Conservation (phyloP, 495 filamentous ascomycete species). For the Chaetomidium leptoderma region DNA sequence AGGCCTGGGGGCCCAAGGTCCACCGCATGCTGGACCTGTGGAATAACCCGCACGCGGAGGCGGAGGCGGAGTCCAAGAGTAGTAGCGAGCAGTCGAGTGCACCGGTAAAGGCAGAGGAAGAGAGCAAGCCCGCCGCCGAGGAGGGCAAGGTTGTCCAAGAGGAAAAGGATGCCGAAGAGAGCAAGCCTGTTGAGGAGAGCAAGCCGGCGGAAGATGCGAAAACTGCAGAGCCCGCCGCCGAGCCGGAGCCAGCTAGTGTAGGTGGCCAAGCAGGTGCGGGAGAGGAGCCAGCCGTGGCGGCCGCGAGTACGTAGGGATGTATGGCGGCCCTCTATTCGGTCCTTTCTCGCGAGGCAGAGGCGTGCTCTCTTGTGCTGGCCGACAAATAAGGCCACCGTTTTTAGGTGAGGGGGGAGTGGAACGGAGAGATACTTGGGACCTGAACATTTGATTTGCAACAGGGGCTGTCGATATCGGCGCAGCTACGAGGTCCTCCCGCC, state of each 20-base stretch:
- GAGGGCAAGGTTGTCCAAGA: background rate
- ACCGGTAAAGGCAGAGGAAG: background rate
- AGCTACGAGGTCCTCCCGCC: background rate
- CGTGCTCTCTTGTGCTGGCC: no score
- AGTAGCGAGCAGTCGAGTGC: background rate
- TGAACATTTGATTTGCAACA: no score
- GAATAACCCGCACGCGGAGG: constrained; percentile 15
- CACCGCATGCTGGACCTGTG: constrained; percentile 50
- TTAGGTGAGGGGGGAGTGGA: no score
- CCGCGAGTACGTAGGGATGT: background rate
- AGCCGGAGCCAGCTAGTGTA: background rate
- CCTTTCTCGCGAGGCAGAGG: background rate
- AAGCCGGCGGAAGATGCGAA: background rate
- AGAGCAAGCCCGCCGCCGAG: background rate
- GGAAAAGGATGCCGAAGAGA: background rate
- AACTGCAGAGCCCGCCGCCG: background rate
- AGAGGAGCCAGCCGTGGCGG: constrained; percentile 5
- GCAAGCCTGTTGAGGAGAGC: background rate
- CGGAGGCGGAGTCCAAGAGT: background rate
- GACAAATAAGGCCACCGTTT: no score
- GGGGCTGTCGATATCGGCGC: no score
- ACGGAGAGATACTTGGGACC: no score
- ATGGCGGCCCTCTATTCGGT: background rate
- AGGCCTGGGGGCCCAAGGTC: constrained; percentile 77
- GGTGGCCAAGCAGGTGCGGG: background rate